Conservation (phyloP, 768 basidiomycete species). For the Naganishia onofrii region DNA sequence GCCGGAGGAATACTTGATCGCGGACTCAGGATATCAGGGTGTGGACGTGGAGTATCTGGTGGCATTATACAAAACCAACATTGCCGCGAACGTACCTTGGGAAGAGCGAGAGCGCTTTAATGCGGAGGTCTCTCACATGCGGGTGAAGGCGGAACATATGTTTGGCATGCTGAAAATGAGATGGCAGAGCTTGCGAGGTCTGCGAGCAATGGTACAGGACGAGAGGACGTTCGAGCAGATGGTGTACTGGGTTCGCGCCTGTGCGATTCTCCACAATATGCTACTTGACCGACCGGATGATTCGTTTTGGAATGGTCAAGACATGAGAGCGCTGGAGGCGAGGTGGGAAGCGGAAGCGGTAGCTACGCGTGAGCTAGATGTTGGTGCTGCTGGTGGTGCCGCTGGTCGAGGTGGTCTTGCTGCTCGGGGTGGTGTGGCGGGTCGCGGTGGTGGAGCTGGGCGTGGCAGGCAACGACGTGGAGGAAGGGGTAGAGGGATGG, state of each 20-base stretch:
- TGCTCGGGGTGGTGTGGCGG: not conserved
- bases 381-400: not conserved
- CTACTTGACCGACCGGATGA: not conserved
- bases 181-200: constrained; percentile 3
- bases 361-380: not conserved
- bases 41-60: not conserved
- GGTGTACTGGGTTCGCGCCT: not conserved
- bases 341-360: not conserved
- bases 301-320: not conserved
- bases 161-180: constrained; percentile 1
- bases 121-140: not conserved
- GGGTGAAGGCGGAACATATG: not conserved
- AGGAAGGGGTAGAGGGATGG: not conserved
- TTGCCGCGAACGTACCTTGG: not conserved
- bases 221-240: constrained; percentile 4
- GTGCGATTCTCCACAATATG: not conserved
- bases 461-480: not conserved
- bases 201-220: not conserved
- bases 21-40: not conserved
- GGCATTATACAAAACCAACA: not conserved
- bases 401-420: not conserved
- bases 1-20: not conserved
- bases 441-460: not conserved
- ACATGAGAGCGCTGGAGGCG: not conserved
- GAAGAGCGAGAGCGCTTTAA: not conserved